Base-by-base conservation (phyloP, 1,139 yeast species). In the Kazachstania sp. region DNA sequence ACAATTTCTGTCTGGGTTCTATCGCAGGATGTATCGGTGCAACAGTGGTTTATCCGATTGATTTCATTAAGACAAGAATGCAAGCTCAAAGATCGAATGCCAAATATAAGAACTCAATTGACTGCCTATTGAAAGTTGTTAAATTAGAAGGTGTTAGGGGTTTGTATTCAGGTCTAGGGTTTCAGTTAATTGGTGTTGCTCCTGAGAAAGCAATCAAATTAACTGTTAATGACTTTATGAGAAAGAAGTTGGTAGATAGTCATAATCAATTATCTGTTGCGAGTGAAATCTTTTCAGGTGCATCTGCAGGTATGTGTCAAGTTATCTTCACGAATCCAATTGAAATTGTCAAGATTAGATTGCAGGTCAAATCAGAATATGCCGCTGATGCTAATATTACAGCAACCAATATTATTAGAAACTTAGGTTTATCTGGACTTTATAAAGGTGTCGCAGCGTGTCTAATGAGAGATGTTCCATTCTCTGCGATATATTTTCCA, bases 21-120 rank as follows among this genome's bases (percentile, higher is more conserved):
- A 75, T 90, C 46, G 97, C 98, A 34, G 98, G 98, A 51, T 95
- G 97, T 62, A 82, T 92, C 68, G 98, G 98, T 56, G 97, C 98
- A 26, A 86, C 97, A 9, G 88, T 85, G n/a, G 98, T 92, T 41
- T 92, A 92, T 65, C 98, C 98, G 40, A 92, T 92, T 58, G 98
- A 92, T 70, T 75, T 92, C 66, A 92, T 92, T 55, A 92, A 92
- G 71, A 92, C 98, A 3, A 79, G 97, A 67, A 87, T 92, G 95
- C 98, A 92, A 70, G 95, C 95, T 54, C 97, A 92, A 71, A 79
- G 88, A 57, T 77, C 81, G 52, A 68, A 71, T 19, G 72, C 83
- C 38, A 65, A 69, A 44, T 92, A 92, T 69, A 79, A 78, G 54
- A 88, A 86, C 63, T 88, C 96, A 8, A 53, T 81, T 30, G 97